These are phyloP conservation scores for Setaria viridis DNA, from an alignment of 202 grass and related monocot species.

Conservation along the genomic window DNA sequence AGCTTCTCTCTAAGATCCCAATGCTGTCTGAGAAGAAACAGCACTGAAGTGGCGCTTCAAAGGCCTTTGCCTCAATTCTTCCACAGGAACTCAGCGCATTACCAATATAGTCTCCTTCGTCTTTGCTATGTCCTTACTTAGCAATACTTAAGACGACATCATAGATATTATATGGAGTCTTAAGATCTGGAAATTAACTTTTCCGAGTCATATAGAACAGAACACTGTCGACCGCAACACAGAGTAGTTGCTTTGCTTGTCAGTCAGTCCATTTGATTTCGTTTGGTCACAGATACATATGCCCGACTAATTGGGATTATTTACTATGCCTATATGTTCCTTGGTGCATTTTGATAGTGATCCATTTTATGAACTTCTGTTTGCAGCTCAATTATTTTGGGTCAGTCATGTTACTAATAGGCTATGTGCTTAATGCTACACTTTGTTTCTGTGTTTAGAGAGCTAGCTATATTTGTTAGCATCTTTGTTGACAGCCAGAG, in stretches of 20 bases:
- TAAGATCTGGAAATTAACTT: background rate
- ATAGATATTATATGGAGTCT: constrained; percentile 25
- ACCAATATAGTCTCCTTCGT: constrained; percentile 16
- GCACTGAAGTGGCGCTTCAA: constrained; percentile 42
- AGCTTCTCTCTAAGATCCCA: constrained; percentile 76
- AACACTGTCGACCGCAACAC: background rate
- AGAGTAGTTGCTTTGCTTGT: constrained; percentile 36
- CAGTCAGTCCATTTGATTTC: constrained; percentile 16
- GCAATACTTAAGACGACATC: constrained; percentile 22
- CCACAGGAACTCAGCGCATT: constrained; percentile 9
- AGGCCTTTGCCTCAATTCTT: background rate
- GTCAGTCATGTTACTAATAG: background rate
- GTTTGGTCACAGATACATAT: constrained; percentile 39
- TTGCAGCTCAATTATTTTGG: background rate
- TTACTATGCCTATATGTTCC: constrained; percentile 5
- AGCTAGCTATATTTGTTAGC: no score
- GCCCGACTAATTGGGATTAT: constrained; percentile 16
- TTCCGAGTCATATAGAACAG: constrained; percentile 11
- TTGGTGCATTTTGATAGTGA: constrained; percentile 5
- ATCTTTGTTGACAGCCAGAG: no score
- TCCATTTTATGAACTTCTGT: constrained; percentile 10
- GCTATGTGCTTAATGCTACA: no score
- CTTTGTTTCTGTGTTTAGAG: no score
- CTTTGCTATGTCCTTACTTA: constrained; percentile 24
- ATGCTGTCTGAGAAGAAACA: constrained; percentile 65